Evolutionary conservation across 345 rosid genomes (phyloP).

Genomic region (Erodium maritimum): DNA sequence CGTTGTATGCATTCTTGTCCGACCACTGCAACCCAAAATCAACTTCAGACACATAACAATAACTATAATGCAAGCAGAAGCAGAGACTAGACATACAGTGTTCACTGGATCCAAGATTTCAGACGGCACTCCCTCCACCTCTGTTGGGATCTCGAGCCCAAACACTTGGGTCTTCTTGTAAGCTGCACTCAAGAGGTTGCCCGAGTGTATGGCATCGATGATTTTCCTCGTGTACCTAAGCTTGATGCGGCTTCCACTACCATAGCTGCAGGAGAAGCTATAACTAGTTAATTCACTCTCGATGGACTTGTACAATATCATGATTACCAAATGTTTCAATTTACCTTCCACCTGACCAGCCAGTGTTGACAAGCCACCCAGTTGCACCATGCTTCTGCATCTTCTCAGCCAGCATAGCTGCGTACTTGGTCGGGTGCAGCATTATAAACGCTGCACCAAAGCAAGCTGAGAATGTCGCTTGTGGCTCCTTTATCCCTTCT

Average conservation of each 20-base stretch:
- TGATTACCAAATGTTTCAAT: too few species aligned
- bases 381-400: slow-evolving; percentile 95
- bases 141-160: slow-evolving; percentile 72
- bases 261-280: slow-evolving; percentile 38
- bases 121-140: slow-evolving; percentile 70
- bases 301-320: too few species aligned
- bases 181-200: slow-evolving; percentile 49
- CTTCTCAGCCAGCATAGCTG: slow-evolving; percentile 92
- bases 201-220: slow-evolving; percentile 85
- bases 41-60: not conserved
- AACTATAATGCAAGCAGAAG: not conserved
- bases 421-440: slow-evolving; percentile 97
- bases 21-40: slow-evolving; percentile 50
- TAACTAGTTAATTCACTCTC: too few species aligned
- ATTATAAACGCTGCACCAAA: slow-evolving; percentile 96
- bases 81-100: slow-evolving; percentile 35
- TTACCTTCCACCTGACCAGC: slow-evolving; percentile 98
- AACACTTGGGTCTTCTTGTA: slow-evolving; percentile 69
- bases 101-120: slow-evolving; percentile 74
- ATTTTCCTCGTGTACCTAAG: slow-evolving; percentile 74
- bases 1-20: slow-evolving; percentile 68
- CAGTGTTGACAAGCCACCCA: slow-evolving; percentile 95
- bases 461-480: slow-evolving; percentile 92
- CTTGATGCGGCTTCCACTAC: slow-evolving; percentile 77
- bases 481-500: slow-evolving; percentile 86